Conservation (phyloP, 2,329 filamentous ascomycete species). For the Colletotrichum eremochloae region DNA sequence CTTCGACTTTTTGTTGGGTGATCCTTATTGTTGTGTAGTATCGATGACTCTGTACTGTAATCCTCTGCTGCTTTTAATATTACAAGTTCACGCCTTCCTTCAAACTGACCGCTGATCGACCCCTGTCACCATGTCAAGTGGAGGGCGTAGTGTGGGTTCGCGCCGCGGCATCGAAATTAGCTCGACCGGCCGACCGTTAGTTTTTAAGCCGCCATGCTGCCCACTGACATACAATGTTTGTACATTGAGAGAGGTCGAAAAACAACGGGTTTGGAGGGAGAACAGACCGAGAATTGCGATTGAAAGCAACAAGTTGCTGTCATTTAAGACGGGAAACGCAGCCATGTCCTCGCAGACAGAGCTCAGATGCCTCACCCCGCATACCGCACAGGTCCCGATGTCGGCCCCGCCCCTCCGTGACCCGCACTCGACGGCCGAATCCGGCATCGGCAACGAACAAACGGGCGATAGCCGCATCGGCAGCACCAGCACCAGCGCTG, state of each 20-base stretch:
- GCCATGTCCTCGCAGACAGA: constrained; percentile 33
- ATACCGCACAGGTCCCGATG: not conserved
- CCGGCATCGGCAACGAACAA: constrained; percentile 9
- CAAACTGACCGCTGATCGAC: not conserved
- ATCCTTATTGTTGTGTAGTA: no score
- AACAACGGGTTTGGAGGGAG: not conserved
- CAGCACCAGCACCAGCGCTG: not conserved
- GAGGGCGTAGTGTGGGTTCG: constrained; percentile 29
- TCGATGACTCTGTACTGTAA: no score
- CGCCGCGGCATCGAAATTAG: not conserved
- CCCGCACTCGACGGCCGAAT: constrained; percentile 21
- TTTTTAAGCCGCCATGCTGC: constrained; percentile 12
- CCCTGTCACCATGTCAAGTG: constrained; percentile 12
- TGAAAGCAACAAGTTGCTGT: no score
- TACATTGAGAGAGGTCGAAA: not conserved
- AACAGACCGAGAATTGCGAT: not conserved
- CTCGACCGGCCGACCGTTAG: not conserved
- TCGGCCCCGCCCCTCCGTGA: constrained; percentile 10
- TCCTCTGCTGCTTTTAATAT: not conserved
- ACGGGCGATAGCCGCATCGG: not conserved
- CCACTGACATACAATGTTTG: not conserved
- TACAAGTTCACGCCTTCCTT: not conserved
- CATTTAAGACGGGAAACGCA: not conserved
- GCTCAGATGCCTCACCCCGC: constrained; percentile 22
- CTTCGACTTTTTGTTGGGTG: no score